Evolutionary conservation across 768 basidiomycete species (phyloP).

Genomic region (Botryobasidium botryosum): DNA sequence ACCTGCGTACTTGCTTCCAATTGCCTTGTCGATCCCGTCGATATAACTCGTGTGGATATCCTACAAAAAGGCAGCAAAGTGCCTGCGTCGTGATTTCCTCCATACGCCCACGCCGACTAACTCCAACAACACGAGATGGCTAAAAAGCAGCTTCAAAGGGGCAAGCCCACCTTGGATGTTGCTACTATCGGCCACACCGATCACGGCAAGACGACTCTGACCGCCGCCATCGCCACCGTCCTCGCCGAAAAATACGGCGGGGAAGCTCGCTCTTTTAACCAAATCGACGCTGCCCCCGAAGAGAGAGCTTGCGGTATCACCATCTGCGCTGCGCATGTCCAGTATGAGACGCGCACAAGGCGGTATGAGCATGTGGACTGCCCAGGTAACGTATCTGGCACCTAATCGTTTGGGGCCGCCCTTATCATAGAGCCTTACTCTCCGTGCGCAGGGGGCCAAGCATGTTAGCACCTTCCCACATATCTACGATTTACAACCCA

Average conservation of each 20-base stretch:
- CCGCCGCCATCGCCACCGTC: slow-evolving; percentile 89
- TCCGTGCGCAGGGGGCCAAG: slow-evolving; percentile 54
- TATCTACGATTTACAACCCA: not conserved
- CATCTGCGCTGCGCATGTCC: slow-evolving; percentile 96
- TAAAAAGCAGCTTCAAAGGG: too few relatives aligned
- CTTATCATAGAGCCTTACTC: too few relatives aligned
- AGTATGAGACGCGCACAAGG: slow-evolving; percentile 79
- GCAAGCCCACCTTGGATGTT: slow-evolving; percentile 88
- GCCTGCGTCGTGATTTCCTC: too few relatives aligned
- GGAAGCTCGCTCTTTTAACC: slow-evolving; percentile 83
- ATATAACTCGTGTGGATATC: too few relatives aligned
- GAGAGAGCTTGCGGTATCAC: slow-evolving; percentile 99
- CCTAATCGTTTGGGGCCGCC: slow-evolving; percentile 3
- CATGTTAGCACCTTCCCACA: slow-evolving; percentile 52
- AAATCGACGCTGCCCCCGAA: slow-evolving; percentile 99
- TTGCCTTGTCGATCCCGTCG: too few relatives aligned
- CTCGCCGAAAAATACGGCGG: slow-evolving; percentile 60
- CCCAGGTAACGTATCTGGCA: slow-evolving; percentile 34
- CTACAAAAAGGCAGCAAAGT: too few relatives aligned
- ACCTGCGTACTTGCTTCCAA: too few relatives aligned
- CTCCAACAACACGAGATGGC: too few relatives aligned
- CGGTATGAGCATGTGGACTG: slow-evolving; percentile 99
- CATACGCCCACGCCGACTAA: too few relatives aligned
- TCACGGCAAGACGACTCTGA: slow-evolving; percentile 96
- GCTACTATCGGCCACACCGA: slow-evolving; percentile 94